Conservation (phyloP, 345 rosid genomes). For the Cardamine occulta region DNA sequence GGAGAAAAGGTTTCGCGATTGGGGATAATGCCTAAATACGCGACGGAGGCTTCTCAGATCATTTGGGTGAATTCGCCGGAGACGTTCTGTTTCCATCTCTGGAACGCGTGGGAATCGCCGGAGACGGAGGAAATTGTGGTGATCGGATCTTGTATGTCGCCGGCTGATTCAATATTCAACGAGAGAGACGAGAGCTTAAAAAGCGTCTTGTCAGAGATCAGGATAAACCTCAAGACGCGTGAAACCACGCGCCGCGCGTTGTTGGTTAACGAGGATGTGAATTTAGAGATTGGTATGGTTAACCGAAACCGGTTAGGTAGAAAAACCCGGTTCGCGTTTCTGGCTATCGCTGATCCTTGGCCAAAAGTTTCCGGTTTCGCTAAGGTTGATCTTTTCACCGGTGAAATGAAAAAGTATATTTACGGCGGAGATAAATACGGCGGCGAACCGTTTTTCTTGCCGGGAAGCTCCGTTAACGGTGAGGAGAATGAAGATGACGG, state of each 20-base stretch:
- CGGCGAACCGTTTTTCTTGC: constrained; percentile 86
- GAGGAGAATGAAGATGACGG: constrained; percentile 77
- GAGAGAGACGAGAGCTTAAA: constrained; percentile 74
- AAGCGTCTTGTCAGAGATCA: constrained; percentile 76
- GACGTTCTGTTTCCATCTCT: constrained; percentile 85
- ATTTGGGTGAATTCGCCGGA: constrained; percentile 81
- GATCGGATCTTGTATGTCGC: constrained; percentile 97
- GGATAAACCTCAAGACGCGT: constrained; percentile 80
- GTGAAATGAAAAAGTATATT: constrained; percentile 58
- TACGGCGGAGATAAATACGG: constrained; percentile 77
- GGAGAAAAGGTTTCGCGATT: constrained; percentile 65
- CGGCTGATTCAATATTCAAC: constrained; percentile 92
- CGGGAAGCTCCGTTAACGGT: constrained; percentile 19
- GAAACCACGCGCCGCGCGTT: constrained; percentile 69
- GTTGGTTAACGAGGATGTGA: constrained; percentile 54
- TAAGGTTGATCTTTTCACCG: constrained; percentile 75
- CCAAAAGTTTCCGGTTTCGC: constrained; percentile 93
- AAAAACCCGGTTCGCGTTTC: constrained; percentile 71
- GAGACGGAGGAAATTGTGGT: constrained; percentile 83
- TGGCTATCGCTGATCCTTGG: constrained; percentile 96
- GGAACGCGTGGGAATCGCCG: constrained; percentile 97
- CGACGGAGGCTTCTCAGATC: constrained; percentile 54
- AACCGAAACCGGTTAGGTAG: constrained; percentile 77
- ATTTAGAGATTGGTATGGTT: constrained; percentile 97
- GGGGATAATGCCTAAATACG: constrained; percentile 72